These are phyloP conservation scores for Rhinocladiella similis DNA, from an alignment of 2,329 filamentous ascomycete species.

Conservation along the genomic window DNA sequence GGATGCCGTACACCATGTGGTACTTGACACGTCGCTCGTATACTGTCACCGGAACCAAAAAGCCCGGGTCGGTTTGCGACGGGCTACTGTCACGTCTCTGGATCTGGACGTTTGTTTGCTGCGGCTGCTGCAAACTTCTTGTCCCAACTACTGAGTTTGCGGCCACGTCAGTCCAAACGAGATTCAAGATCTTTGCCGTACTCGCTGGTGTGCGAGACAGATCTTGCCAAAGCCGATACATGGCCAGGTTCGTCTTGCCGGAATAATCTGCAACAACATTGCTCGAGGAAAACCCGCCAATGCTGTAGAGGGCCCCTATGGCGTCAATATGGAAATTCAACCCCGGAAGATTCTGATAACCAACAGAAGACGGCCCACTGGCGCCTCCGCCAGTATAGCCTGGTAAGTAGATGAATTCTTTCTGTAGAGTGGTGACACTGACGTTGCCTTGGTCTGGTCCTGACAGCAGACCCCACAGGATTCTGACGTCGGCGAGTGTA, in stretches of 20 bases:
- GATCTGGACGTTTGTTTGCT: slow-evolving; percentile 5
- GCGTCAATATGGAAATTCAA: not conserved
- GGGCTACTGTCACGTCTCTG: slow-evolving; percentile 1
- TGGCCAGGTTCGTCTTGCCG: slow-evolving; percentile 39
- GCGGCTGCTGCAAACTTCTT: slow-evolving; percentile 1
- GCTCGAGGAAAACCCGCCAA: not conserved
- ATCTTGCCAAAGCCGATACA: slow-evolving; percentile 41
- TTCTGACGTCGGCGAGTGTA: slow-evolving; percentile 27
- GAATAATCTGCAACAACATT: slow-evolving; percentile 24
- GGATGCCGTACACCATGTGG: slow-evolving; percentile 34
- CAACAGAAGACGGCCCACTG: not conserved
- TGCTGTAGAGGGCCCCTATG: not conserved
- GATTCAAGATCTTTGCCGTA: slow-evolving; percentile 41
- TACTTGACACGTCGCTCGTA: slow-evolving; percentile 35
- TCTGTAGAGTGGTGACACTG: slow-evolving; percentile 37
- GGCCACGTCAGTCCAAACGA: slow-evolving; percentile 48
- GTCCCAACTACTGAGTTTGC: slow-evolving; percentile 43
- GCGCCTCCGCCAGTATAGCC: no score
- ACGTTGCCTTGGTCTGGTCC: slow-evolving; percentile 30
- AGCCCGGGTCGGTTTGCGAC: not conserved
- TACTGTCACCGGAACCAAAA: slow-evolving; percentile 29
- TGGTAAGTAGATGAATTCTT: slow-evolving; percentile 34
- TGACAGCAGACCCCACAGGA: slow-evolving; percentile 44
- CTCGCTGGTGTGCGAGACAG: slow-evolving; percentile 31
- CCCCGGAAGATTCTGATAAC: not conserved